Evolutionary conservation across 306 rosid genomes (phyloP), one percentile per base, ranked within the genome.

Genomic region (Betula pendula): DNA sequence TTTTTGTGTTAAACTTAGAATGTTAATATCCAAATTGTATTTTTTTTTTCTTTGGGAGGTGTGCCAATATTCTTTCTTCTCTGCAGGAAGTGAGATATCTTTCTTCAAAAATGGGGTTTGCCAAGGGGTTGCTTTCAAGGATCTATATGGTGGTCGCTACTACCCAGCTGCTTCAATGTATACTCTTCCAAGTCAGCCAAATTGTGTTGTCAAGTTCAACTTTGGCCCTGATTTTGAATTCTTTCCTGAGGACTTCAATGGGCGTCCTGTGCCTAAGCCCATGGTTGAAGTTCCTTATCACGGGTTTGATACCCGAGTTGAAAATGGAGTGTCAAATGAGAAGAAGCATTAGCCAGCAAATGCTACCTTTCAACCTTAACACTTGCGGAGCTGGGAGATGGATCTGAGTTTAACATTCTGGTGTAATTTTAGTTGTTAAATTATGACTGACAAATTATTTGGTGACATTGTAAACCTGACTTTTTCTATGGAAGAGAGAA

Each of bases 91-190:
- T 75, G 97, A 92, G 86, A 90, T 92, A 68, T 90, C 88, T 4
- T 95, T 95, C 90, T 91, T 90, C 81, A 89, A 88, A 86, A 96
- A 96, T 20, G 99, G 98, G 25, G 83, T 87, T 24, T 92, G 92
- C 76, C 97, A 96, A 86, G 97, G 99, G 68, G 90, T 86, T 72
- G 99, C 97, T 74, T 96, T 89, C 84, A 88, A 88, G 76, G 98
- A 92, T 84, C 87, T 92, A 33, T 83, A 77, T n/a, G 99, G 97
- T 33, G 99, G 99, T 63, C 92, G 90, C 33, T 92, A 96, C 78
- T 92, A 92, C 75, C 99, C 97, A 52, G 97, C 97, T 70, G 98
- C 99, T 66, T 96, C 99, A 69, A 89, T 96, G 98, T 92, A 77
- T 76, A 96, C 97, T 31, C 94, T 91, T 45, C 99, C 99, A 58